These are phyloP conservation scores for Penicillium aurantiogriseum DNA, from an alignment of 2,329 filamentous ascomycete genomes.

Conservation along the genomic window DNA sequence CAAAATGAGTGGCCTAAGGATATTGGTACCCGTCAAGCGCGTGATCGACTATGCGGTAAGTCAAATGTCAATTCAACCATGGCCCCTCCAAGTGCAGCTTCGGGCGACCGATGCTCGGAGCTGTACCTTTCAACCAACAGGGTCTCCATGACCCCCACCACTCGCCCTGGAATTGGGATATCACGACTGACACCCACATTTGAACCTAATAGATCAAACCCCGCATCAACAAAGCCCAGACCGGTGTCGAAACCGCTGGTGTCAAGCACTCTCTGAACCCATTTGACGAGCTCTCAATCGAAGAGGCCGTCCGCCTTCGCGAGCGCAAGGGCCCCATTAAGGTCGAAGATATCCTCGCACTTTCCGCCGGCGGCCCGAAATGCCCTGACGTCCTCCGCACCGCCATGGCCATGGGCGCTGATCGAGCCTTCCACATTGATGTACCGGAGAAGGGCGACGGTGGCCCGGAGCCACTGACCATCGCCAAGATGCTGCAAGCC, in stretches of 20 bases:
- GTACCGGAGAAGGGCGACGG: constrained; percentile 66
- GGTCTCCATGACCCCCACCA: neutral
- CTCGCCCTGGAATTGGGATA: neutral
- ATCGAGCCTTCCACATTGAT: constrained; percentile 87
- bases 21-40: constrained; percentile 78
- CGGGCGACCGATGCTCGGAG: constrained; percentile 11
- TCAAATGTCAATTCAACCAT: constrained; percentile 14
- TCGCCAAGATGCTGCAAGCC: constrained; percentile 83
- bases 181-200: neutral
- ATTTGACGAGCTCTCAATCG: constrained; percentile 96
- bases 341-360: constrained; percentile 87
- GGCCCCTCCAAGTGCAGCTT: constrained; percentile 1
- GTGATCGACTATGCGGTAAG: constrained; percentile 83
- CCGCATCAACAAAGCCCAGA: constrained; percentile 69
- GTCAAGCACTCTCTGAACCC: constrained; percentile 99
- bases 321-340: constrained; percentile 75
- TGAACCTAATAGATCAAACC: constrained; percentile 60
- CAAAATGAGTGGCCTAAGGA: constrained; percentile 58
- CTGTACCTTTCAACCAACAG: neutral
- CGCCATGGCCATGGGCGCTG: constrained; percentile 98
- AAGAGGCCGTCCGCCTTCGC: constrained; percentile 92
- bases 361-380: constrained; percentile 86
- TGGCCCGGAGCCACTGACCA: constrained; percentile 76
- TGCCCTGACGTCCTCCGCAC: constrained; percentile 85
- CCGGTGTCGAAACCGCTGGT: constrained; percentile 84